Percentiles rank a stretch among this genome's conserved stretches.
phyloP scores from a whole-genome alignment of 176 grass and related monocot genomes.

The Aegilops longissima region DNA sequence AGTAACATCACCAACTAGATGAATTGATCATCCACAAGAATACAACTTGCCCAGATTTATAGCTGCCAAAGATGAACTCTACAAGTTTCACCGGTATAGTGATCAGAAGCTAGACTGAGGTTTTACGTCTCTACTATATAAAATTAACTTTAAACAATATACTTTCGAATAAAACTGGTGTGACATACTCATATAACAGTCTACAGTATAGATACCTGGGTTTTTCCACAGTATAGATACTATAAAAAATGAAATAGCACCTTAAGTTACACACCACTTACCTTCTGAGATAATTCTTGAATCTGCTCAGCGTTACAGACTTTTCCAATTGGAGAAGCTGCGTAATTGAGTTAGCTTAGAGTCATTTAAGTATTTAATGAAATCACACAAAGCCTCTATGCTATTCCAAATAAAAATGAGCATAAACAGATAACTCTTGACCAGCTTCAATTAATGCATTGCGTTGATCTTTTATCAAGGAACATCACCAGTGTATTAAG shows the following conservation, averaged over 20 bases:
- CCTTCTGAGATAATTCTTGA: slow-evolving; percentile 62
- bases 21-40: slow-evolving; percentile 7
- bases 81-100: neutral
- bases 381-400: neutral
- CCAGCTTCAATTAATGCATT: neutral
- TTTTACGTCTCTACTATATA: neutral
- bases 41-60: neutral
- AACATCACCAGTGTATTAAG: neutral
- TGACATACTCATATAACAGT: neutral
- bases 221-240: neutral
- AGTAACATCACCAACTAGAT: slow-evolving; percentile 3
- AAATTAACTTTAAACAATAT: neutral
- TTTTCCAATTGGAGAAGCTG: slow-evolving; percentile 56
- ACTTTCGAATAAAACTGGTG: neutral
- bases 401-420: neutral
- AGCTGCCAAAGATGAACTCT: neutral
- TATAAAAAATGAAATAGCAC: neutral
- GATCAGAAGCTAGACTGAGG: neutral
- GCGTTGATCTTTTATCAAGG: neutral
- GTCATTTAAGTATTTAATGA: slow-evolving; percentile 17
- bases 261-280: neutral
- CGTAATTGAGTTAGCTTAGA: neutral
- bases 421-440: neutral
- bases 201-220: neutral
- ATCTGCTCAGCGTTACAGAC: slow-evolving; percentile 51